phyloP scores from a whole-genome alignment of 495 filamentous ascomycete genomes.

The Trichoderma gamsii region DNA sequence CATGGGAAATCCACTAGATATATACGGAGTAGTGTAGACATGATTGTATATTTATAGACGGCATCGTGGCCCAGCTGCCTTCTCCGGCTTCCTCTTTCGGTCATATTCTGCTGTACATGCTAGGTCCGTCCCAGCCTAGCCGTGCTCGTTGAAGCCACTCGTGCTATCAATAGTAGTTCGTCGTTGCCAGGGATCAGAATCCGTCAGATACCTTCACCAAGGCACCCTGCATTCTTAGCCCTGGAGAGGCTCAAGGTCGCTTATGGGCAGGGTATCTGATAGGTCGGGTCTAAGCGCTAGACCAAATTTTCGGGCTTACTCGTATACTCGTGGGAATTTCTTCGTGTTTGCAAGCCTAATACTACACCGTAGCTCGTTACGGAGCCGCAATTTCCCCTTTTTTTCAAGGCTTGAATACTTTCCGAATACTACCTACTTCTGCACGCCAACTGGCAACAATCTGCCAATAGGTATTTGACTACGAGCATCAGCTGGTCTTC shows the following conservation, averaged over 20 bases:
- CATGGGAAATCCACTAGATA: not conserved
- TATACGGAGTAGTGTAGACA: not conserved
- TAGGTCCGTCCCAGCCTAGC: not conserved
- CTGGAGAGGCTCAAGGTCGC: not conserved
- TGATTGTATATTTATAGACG: slow-evolving; percentile 2
- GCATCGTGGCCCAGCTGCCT: not conserved
- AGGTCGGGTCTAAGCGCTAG: not conserved
- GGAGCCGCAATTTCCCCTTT: not conserved
- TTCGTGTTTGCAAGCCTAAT: not conserved
- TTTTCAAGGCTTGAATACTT: not conserved
- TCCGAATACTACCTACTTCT: too few species aligned
- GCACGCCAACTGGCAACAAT: too few species aligned
- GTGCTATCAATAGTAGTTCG: slow-evolving; percentile 3
- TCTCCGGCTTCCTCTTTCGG: not conserved
- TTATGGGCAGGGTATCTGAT: not conserved
- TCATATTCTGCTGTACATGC: not conserved
- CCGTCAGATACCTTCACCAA: not conserved
- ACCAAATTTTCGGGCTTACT: too few species aligned
- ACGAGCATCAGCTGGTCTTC: too few species aligned
- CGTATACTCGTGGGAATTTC: too few species aligned
- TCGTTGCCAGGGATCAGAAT: not conserved
- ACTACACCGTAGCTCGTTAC: not conserved
- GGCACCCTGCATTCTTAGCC: not conserved
- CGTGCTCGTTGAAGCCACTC: not conserved
- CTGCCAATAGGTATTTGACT: too few species aligned